A percentile compares a stretch with the other conserved stretches of the same genome.
Evolutionary conservation across 345 rosid genomes (phyloP).

Genomic region (Viola odorata): DNA sequence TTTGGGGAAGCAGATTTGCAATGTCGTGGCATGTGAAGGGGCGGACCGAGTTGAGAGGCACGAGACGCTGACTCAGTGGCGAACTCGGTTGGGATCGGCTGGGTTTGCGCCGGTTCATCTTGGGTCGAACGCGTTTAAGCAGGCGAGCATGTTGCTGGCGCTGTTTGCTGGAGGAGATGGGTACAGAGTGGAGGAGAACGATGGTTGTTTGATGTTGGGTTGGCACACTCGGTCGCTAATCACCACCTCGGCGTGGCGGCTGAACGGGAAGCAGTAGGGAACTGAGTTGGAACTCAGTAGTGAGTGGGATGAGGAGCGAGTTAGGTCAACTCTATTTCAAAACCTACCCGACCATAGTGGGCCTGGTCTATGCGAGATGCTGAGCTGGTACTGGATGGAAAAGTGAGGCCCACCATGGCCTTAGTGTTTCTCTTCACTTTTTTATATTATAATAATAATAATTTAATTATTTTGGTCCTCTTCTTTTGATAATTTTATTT

Average conservation of each 20-base stretch:
- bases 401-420: not conserved
- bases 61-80: constrained; percentile 66
- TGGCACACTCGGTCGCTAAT: constrained; percentile 81
- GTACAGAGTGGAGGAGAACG: constrained; percentile 68
- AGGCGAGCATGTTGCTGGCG: constrained; percentile 72
- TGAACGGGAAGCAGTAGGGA: not conserved
- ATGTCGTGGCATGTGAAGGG: constrained; percentile 78
- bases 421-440: not conserved
- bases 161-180: constrained; percentile 73
- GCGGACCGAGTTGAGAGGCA: constrained; percentile 71
- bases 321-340: not conserved
- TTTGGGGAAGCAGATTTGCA: constrained; percentile 79
- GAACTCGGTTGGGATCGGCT: constrained; percentile 44
- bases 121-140: constrained; percentile 79
- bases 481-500: not conserved
- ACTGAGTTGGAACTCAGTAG: constrained; percentile 4
- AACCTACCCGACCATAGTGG: not conserved
- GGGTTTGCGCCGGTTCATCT: constrained; percentile 69
- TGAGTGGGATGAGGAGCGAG: not conserved
- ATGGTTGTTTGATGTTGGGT: constrained; percentile 71
- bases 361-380: constrained; percentile 1
- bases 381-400: constrained; percentile 8
- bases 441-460: not conserved
- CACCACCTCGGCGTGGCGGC: constrained; percentile 69
- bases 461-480: not conserved